phyloP scores from a whole-genome alignment of 768 basidiomycete genomes.

The Suillus discolor region DNA sequence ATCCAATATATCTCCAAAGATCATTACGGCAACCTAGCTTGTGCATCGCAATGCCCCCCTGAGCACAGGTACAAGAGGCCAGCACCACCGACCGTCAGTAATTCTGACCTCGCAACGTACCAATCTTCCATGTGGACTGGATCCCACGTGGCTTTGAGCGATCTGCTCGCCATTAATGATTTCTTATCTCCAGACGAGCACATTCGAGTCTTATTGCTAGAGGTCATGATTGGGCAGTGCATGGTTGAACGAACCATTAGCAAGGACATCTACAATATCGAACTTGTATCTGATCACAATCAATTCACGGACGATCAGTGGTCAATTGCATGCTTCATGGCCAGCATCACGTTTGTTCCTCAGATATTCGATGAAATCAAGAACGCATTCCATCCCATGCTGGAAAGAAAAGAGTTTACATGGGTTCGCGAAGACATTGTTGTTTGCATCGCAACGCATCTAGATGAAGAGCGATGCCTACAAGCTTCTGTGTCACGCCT shows the following conservation, averaged over 20 bases:
- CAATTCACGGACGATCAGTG: neutral
- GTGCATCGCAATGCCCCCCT: neutral
- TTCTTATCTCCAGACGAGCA: neutral
- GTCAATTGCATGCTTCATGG: neutral
- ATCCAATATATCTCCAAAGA: neutral
- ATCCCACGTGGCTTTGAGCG: neutral
- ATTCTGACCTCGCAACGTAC: neutral
- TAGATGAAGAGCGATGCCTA: conserved; percentile 4
- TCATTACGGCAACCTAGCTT: neutral
- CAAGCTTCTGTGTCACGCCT: conserved; percentile 3
- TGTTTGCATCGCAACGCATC: conserved; percentile 1
- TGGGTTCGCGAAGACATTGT: conserved; percentile 8
- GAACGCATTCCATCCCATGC: neutral
- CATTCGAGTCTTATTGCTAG: neutral
- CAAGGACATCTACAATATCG: neutral
- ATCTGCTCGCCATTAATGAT: neutral
- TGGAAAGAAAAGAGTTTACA: neutral
- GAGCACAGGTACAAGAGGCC: neutral
- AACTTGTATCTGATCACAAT: neutral
- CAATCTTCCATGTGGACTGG: neutral
- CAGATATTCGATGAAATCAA: neutral
- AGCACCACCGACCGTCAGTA: neutral
- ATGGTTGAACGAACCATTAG: neutral
- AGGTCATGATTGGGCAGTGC: neutral
- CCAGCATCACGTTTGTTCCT: neutral